These are phyloP conservation scores for Russula earlei DNA, from an alignment of 768 basidiomycete genomes.

Conservation along the genomic window DNA sequence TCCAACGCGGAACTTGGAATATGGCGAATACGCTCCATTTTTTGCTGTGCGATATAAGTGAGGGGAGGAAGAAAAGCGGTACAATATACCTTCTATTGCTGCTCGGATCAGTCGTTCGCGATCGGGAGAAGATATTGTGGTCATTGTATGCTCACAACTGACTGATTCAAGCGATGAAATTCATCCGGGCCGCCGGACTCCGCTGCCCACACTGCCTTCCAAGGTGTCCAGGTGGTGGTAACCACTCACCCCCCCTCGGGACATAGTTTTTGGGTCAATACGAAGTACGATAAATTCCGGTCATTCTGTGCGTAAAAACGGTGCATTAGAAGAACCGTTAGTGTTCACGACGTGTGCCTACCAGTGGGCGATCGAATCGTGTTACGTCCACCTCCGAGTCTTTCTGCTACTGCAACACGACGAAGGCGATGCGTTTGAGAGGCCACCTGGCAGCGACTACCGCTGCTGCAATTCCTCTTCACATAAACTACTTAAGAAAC, in stretches of 20 bases:
- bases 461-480: neutral
- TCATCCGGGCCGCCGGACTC: too few species aligned
- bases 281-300: too few species aligned
- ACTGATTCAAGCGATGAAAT: neutral
- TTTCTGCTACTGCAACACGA: neutral
- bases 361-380: too few species aligned
- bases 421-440: neutral
- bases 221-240: too few species aligned
- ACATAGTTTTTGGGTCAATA: too few species aligned
- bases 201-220: too few species aligned
- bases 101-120: conserved; percentile 43
- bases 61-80: neutral
- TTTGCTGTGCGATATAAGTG: conserved; percentile 38
- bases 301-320: too few species aligned
- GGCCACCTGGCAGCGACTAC: neutral
- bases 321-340: too few species aligned
- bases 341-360: too few species aligned
- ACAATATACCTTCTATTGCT: conserved; percentile 45
- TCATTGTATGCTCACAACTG: neutral
- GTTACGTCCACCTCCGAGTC: too few species aligned
- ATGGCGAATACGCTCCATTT: conserved; percentile 66
- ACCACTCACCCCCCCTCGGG: too few species aligned
- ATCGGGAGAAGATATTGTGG: conserved; percentile 33
- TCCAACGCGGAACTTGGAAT: conserved; percentile 90
- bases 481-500: neutral